These are phyloP conservation scores for Actinidia arguta DNA, from an alignment of 179 eudicot genomes.

Conservation along the genomic window DNA sequence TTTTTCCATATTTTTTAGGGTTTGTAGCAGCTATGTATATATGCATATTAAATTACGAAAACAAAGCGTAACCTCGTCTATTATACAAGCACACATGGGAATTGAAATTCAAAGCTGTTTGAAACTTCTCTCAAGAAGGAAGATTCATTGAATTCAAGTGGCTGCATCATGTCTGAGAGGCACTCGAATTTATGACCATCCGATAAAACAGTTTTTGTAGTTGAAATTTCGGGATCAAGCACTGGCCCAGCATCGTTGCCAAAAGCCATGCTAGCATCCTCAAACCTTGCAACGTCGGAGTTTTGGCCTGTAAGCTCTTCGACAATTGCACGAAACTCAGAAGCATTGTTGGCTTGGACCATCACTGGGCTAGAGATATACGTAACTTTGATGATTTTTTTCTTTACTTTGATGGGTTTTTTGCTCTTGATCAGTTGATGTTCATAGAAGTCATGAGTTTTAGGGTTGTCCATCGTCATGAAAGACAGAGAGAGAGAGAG, in stretches of 20 bases:
- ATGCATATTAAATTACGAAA: too few relatives aligned
- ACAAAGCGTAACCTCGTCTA: not conserved
- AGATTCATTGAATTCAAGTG: slow-evolving; percentile 7
- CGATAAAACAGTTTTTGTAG: not conserved
- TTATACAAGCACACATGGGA: slow-evolving; percentile 7
- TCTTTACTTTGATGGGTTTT: slow-evolving; percentile 19
- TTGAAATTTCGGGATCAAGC: not conserved
- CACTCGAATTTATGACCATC: not conserved
- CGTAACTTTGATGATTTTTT: slow-evolving; percentile 43
- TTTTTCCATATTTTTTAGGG: too few relatives aligned
- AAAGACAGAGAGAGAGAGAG: slow-evolving; percentile 13
- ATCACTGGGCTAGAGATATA: slow-evolving; percentile 51
- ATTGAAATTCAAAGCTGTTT: slow-evolving; percentile 10
- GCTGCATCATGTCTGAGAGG: not conserved
- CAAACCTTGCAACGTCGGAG: slow-evolving; percentile 5
- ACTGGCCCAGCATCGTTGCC: not conserved
- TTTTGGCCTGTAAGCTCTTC: slow-evolving; percentile 48
- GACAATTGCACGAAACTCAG: slow-evolving; percentile 50
- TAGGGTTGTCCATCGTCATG: slow-evolving; percentile 12
- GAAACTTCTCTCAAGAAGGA: slow-evolving; percentile 17
- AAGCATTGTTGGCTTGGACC: slow-evolving; percentile 41
- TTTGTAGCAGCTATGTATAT: not conserved
- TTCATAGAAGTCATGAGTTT: not conserved
- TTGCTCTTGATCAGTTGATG: slow-evolving; percentile 22
- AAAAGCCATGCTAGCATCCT: not conserved